Evolutionary conservation across 2,329 filamentous ascomycete genomes (phyloP).

Genomic region (Epichloe elymi): DNA sequence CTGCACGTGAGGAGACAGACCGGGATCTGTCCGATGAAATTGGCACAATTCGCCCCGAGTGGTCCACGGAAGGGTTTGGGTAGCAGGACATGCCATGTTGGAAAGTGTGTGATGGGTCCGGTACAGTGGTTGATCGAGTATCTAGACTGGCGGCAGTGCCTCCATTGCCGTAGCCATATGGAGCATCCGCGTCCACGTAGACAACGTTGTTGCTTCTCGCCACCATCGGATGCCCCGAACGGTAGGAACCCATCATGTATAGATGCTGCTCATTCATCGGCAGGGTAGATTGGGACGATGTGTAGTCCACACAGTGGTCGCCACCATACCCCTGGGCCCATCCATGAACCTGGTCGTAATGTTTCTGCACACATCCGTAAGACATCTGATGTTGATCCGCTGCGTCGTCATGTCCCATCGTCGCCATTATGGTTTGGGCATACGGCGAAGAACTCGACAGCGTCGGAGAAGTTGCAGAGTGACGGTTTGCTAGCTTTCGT

Average conservation of each 20-base stretch:
- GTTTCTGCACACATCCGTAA: slow-evolving; percentile 14
- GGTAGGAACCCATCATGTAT: slow-evolving; percentile 15
- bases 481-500: slow-evolving; percentile 18
- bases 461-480: slow-evolving; percentile 7
- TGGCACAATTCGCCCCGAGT: background rate
- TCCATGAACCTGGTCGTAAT: slow-evolving; percentile 12
- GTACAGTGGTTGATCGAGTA: slow-evolving; percentile 7
- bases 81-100: slow-evolving; percentile 8
- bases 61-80: slow-evolving; percentile 4
- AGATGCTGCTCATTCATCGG: slow-evolving; percentile 10
- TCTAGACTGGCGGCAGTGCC: slow-evolving; percentile 8
- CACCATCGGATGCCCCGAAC: slow-evolving; percentile 10
- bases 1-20: background rate
- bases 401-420: slow-evolving; percentile 1
- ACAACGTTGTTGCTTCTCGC: slow-evolving; percentile 10
- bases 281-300: slow-evolving; percentile 11
- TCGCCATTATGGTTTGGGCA: background rate
- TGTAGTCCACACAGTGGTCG: slow-evolving; percentile 14
- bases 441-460: background rate
- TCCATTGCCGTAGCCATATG: slow-evolving; percentile 14
- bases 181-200: slow-evolving; percentile 16
- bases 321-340: slow-evolving; percentile 16
- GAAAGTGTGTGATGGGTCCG: slow-evolving; percentile 12
- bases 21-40: background rate
- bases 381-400: slow-evolving; percentile 5